A percentile compares a stretch with the other conserved stretches of the same genome.
phyloP scores from a whole-genome alignment of 1,284 basidiomycete species.

The Cryptococcus sp. region DNA sequence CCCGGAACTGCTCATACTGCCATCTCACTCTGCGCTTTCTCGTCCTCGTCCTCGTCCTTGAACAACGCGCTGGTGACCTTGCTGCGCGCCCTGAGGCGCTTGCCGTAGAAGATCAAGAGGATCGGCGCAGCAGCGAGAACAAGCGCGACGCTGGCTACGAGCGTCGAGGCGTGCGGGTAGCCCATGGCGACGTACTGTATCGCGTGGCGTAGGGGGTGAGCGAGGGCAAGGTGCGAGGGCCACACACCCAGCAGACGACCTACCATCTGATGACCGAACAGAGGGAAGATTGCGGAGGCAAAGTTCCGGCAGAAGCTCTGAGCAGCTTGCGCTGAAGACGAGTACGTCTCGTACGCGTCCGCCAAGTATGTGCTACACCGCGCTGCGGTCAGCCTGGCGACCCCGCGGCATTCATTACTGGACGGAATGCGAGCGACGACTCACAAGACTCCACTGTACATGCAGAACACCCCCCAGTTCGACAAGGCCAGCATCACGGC shows the following conservation, averaged over 20 bases:
- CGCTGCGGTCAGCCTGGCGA: conserved; percentile 8
- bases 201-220: neutral
- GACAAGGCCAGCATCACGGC: conserved; percentile 28
- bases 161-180: conserved; percentile 42
- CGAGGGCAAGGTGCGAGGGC: neutral
- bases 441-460: conserved; percentile 44
- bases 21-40: neutral
- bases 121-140: conserved; percentile 41
- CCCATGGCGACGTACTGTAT: conserved; percentile 39
- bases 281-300: conserved; percentile 37
- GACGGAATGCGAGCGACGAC: conserved; percentile 10
- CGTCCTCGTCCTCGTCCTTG: conserved; percentile 11
- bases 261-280: conserved; percentile 41
- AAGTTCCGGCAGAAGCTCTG: conserved; percentile 48
- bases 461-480: conserved; percentile 37
- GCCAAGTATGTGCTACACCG: conserved; percentile 39
- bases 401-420: conserved; percentile 9
- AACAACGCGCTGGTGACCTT: conserved; percentile 42
- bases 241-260: neutral
- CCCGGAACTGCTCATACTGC: neutral
- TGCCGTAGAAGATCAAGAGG: conserved; percentile 43
- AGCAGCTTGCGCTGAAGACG: conserved; percentile 49
- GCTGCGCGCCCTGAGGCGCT: conserved; percentile 37
- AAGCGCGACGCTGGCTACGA: conserved; percentile 42
- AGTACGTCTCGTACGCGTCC: conserved; percentile 46